Evolutionary conservation across 2,329 filamentous ascomycete genomes (phyloP).

Genomic region (Calonectria hawksworthii): DNA sequence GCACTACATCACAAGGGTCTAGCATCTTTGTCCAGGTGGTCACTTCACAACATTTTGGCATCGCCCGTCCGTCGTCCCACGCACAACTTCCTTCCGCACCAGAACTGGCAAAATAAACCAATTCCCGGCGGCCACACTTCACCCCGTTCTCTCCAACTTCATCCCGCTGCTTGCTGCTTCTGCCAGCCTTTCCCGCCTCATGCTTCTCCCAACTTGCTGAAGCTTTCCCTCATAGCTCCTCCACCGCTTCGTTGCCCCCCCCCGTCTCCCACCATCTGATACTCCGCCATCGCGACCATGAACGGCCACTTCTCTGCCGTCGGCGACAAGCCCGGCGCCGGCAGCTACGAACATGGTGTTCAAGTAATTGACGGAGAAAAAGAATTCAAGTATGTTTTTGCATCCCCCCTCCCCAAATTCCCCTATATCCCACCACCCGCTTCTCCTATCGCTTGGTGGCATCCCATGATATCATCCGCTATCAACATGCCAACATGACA

Average conservation of each 20-base stretch:
- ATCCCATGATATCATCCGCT: slow-evolving; percentile 21
- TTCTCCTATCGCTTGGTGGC: neutral
- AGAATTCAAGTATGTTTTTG: slow-evolving; percentile 85
- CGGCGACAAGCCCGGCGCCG: slow-evolving; percentile 73
- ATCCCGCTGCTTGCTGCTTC: slow-evolving; percentile 19
- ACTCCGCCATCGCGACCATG: slow-evolving; percentile 60
- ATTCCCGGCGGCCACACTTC: slow-evolving; percentile 7
- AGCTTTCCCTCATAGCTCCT: slow-evolving; percentile 28
- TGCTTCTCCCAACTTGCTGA: slow-evolving; percentile 28
- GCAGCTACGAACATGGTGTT: slow-evolving; percentile 90
- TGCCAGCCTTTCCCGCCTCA: slow-evolving; percentile 26
- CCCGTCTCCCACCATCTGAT: slow-evolving; percentile 21
- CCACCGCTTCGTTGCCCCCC: slow-evolving; percentile 24
- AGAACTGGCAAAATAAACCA: slow-evolving; percentile 11
- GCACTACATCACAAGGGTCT: slow-evolving; percentile 32
- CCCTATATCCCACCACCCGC: neutral
- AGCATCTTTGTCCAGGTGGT: slow-evolving; percentile 30
- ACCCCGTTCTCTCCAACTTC: neutral
- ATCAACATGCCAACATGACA: slow-evolving; percentile 19
- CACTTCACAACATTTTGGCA: slow-evolving; percentile 30
- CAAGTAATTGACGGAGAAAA: slow-evolving; percentile 96
- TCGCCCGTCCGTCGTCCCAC: slow-evolving; percentile 27
- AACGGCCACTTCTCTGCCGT: slow-evolving; percentile 87
- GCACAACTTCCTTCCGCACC: slow-evolving; percentile 13
- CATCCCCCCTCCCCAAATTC: neutral